Conservation (phyloP, 1,284 basidiomycete genomes). For the Sanghuangporus weigelae region DNA sequence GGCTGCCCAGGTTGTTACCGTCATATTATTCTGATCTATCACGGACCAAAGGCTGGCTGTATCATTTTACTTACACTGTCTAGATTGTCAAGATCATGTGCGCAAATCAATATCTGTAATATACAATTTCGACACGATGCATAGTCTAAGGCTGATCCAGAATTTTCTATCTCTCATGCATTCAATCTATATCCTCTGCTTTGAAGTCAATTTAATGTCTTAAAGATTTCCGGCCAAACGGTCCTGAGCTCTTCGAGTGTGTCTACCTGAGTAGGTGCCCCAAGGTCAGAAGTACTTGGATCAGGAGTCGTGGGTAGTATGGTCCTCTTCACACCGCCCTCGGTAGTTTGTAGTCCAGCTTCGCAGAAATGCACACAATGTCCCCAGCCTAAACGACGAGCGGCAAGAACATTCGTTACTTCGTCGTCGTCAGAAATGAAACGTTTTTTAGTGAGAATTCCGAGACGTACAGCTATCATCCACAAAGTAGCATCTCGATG, state of each 20-base stretch:
- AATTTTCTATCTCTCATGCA: background rate
- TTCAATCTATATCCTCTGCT: background rate
- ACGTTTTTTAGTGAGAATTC: background rate
- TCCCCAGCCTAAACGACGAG: slow-evolving; percentile 61
- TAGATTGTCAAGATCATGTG: background rate
- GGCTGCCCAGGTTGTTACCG: slow-evolving; percentile 66
- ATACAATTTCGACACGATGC: background rate
- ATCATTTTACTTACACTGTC: background rate
- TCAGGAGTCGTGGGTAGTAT: slow-evolving; percentile 39
- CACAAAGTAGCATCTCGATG: slow-evolving; percentile 66
- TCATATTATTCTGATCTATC: slow-evolving; percentile 59
- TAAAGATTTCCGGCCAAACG: slow-evolving; percentile 70
- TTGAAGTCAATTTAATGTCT: background rate
- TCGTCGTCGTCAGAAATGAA: background rate
- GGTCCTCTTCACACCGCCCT: slow-evolving; percentile 53
- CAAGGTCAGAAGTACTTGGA: slow-evolving; percentile 2
- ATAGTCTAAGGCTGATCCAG: background rate
- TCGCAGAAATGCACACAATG: slow-evolving; percentile 73
- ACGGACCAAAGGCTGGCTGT: background rate
- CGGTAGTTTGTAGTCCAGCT: slow-evolving; percentile 50
- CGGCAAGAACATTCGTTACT: slow-evolving; percentile 55
- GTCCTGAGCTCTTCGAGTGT: slow-evolving; percentile 56
- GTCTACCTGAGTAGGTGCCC: slow-evolving; percentile 41
- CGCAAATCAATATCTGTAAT: background rate
- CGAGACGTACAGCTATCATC: slow-evolving; percentile 53